phyloP scores from a whole-genome alignment of 2,329 filamentous ascomycete species.

The Fragosphaeria purpurea region DNA sequence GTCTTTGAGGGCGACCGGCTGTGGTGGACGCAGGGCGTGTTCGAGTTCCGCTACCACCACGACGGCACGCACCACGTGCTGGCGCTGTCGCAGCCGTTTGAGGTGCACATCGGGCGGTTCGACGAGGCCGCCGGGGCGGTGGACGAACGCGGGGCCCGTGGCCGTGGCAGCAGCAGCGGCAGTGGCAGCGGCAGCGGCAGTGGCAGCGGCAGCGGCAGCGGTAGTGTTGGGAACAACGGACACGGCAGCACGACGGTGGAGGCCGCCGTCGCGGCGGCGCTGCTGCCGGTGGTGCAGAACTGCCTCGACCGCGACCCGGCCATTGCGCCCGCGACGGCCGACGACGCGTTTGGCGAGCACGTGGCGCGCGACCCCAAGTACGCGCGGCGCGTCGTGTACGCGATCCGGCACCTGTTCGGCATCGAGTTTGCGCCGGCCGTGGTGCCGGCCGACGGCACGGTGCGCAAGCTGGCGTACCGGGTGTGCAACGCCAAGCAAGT shows the following conservation, averaged over 20 bases:
- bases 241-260: conserved; percentile 48
- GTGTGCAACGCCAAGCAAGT: conserved; percentile 95
- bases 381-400: conserved; percentile 82
- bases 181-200: conserved; percentile 18
- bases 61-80: conserved; percentile 87
- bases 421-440: conserved; percentile 92
- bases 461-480: conserved; percentile 84
- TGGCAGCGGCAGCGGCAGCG: conserved; percentile 29
- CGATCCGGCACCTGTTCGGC: conserved; percentile 92
- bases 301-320: conserved; percentile 89
- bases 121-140: conserved; percentile 36
- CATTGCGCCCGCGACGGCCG: conserved; percentile 69
- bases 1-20: conserved; percentile 85
- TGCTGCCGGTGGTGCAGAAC: conserved; percentile 78
- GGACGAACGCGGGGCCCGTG: conserved; percentile 23
- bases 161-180: conserved; percentile 24
- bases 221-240: neutral
- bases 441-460: conserved; percentile 82
- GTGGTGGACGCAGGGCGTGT: conserved; percentile 94
- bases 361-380: conserved; percentile 86
- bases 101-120: conserved; percentile 74
- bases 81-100: conserved; percentile 87
- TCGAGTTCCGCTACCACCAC: conserved; percentile 96
- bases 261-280: conserved; percentile 60
- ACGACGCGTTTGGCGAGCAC: conserved; percentile 75